Evolutionary conservation across 164 flowering plant species (phyloP).

Genomic region (Santalum album): DNA sequence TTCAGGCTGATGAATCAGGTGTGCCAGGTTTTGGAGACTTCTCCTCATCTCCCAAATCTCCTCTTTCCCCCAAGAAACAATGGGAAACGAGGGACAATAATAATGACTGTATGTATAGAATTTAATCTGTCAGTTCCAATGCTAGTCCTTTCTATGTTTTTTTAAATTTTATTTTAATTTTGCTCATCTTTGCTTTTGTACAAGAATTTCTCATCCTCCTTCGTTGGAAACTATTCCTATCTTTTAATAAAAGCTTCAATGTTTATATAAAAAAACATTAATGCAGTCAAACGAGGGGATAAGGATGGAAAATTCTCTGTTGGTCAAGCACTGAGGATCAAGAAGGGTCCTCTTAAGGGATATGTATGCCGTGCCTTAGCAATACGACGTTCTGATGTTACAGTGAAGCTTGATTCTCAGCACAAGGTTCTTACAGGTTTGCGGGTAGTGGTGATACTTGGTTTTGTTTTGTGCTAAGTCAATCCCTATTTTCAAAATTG

Average conservation of each 20-base stretch:
- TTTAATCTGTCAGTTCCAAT: background rate
- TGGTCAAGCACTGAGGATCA: slow-evolving; percentile 85
- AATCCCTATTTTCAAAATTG: background rate
- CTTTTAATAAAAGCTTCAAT: slow-evolving; percentile 4
- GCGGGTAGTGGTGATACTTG: slow-evolving; percentile 7
- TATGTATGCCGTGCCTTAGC: slow-evolving; percentile 82
- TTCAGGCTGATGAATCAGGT: slow-evolving; percentile 45
- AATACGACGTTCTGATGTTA: slow-evolving; percentile 60
- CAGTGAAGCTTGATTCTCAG: slow-evolving; percentile 88
- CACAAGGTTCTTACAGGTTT: slow-evolving; percentile 76
- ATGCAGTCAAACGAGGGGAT: slow-evolving; percentile 53
- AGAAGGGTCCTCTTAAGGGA: slow-evolving; percentile 86
- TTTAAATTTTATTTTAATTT: background rate
- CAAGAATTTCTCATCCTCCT: too few relatives aligned
- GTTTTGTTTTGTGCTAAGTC: slow-evolving; percentile 1
- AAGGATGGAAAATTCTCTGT: slow-evolving; percentile 52
- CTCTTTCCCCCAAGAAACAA: slow-evolving; percentile 44
- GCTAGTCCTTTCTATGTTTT: background rate
- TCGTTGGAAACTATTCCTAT: too few relatives aligned
- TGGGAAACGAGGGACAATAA: slow-evolving; percentile 34
- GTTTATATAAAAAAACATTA: too few relatives aligned
- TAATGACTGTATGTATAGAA: slow-evolving; percentile 45
- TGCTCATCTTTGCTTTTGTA: too few relatives aligned
- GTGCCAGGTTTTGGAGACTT: slow-evolving; percentile 45
- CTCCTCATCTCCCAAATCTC: slow-evolving; percentile 50